phyloP scores from a whole-genome alignment of 2,329 filamentous ascomycete genomes.

The Passalora sequoiae region DNA sequence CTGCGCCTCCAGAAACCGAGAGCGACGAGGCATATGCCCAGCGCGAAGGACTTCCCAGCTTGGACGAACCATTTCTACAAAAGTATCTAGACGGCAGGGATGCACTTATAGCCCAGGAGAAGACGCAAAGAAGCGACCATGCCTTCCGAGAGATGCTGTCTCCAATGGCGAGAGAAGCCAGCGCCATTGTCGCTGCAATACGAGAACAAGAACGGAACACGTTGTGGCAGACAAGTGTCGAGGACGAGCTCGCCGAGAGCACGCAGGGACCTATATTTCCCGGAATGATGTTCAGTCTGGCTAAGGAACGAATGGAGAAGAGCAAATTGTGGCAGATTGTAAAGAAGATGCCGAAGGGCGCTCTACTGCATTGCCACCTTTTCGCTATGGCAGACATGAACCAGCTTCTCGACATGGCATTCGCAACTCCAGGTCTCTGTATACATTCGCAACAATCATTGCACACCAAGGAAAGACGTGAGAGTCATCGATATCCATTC shows the following conservation, averaged over 20 bases:
- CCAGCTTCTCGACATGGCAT: conserved; percentile 66
- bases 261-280: conserved; percentile 65
- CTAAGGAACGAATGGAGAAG: conserved; percentile 77
- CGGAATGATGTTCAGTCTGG: conserved; percentile 89
- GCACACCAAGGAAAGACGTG: conserved; percentile 48
- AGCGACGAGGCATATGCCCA: conserved; percentile 38
- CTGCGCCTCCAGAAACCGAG: background rate
- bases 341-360: conserved; percentile 80
- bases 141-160: conserved; percentile 70
- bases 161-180: conserved; percentile 70
- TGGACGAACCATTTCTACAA: conserved; percentile 69
- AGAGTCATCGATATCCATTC: conserved; percentile 47
- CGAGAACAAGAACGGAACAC: conserved; percentile 69
- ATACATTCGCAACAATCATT: conserved; percentile 59
- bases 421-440: conserved; percentile 69
- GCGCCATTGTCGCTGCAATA: conserved; percentile 73
- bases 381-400: conserved; percentile 88
- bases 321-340: conserved; percentile 84
- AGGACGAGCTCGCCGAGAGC: conserved; percentile 62
- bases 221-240: conserved; percentile 69
- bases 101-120: conserved; percentile 73
- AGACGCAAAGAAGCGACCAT: conserved; percentile 70
- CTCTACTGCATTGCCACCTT: conserved; percentile 78
- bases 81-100: conserved; percentile 74
- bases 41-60: conserved; percentile 38